These are phyloP conservation scores for Wickerhamiella infanticola DNA, from an alignment of 1,139 yeast genomes.

Conservation along the genomic window DNA sequence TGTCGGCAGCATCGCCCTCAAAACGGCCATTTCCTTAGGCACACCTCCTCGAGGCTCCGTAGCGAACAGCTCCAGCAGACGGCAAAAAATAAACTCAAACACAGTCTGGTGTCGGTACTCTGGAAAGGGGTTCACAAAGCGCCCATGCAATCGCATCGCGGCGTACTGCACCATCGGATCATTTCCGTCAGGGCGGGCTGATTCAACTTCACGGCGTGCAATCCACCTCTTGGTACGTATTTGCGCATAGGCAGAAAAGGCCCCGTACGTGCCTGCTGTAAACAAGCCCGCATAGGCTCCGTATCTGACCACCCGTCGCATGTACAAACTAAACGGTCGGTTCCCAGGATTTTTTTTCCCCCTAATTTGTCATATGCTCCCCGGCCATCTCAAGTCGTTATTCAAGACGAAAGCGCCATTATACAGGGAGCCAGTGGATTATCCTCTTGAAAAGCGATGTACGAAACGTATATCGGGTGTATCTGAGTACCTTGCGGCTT, in stretches of 20 bases:
- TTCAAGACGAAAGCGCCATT: conserved; percentile 61
- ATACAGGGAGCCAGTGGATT: conserved; percentile 39
- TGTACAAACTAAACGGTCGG: neutral
- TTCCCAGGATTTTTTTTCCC: neutral
- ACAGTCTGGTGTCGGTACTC: conserved; percentile 84
- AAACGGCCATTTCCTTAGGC: conserved; percentile 37
- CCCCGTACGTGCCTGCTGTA: neutral
- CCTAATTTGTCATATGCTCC: neutral
- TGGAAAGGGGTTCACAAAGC: conserved; percentile 81
- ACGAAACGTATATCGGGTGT: conserved; percentile 41
- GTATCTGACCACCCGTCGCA: neutral
- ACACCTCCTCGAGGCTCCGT: conserved; percentile 52
- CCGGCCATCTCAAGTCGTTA: conserved; percentile 20
- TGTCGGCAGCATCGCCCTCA: conserved; percentile 35
- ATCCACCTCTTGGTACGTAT: neutral
- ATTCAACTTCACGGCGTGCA: conserved; percentile 13
- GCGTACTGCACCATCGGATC: conserved; percentile 20
- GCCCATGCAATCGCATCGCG: conserved; percentile 49
- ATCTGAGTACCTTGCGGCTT: conserved; percentile 25
- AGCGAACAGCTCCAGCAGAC: conserved; percentile 57
- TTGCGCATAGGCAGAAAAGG: conserved; percentile 1
- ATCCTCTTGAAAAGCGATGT: conserved; percentile 35
- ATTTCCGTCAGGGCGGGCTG: conserved; percentile 12
- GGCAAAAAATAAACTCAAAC: conserved; percentile 62
- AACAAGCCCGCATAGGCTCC: neutral